Conservation (phyloP, 1,284 basidiomycete species). For the Rhodotorula mucilaginosa region DNA sequence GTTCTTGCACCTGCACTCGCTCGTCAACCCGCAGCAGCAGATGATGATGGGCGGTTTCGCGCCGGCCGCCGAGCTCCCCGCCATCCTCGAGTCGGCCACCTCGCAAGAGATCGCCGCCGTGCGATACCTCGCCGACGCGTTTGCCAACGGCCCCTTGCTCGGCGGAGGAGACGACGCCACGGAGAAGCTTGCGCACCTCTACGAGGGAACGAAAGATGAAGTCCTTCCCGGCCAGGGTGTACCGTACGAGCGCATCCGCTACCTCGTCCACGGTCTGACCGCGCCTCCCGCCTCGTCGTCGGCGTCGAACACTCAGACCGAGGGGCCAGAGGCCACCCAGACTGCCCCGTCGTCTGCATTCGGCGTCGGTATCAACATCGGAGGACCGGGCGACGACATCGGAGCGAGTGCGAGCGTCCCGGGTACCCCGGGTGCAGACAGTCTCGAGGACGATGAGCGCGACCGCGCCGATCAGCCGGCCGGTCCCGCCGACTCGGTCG, state of each 20-base stretch:
- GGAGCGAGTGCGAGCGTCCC: slow-evolving; percentile 1
- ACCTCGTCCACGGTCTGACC: slow-evolving; percentile 45
- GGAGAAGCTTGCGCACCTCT: slow-evolving; percentile 39
- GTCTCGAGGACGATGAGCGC: not conserved
- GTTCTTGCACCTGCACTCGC: slow-evolving; percentile 46
- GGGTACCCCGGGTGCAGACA: not conserved
- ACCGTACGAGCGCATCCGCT: slow-evolving; percentile 41
- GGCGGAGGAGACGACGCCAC: slow-evolving; percentile 44
- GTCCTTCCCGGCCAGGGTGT: slow-evolving; percentile 39
- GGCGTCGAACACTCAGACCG: not conserved
- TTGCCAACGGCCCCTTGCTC: slow-evolving; percentile 45
- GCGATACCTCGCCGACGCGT: slow-evolving; percentile 40
- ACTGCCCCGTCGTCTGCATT: slow-evolving; percentile 44
- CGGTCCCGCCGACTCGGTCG: slow-evolving; percentile 44
- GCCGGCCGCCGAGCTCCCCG: slow-evolving; percentile 34
- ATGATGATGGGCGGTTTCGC: slow-evolving; percentile 25
- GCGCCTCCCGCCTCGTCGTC: slow-evolving; percentile 29
- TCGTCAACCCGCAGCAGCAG: slow-evolving; percentile 34
- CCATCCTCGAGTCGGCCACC: slow-evolving; percentile 42
- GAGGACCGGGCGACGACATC: not conserved
- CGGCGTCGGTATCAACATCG: not conserved
- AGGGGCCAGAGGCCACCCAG: slow-evolving; percentile 30
- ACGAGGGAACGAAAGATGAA: slow-evolving; percentile 20
- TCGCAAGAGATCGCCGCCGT: slow-evolving; percentile 45
- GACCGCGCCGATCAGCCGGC: slow-evolving; percentile 47